A percentile compares a stretch with the other conserved stretches of the same genome.
Evolutionary conservation across 106 monocot species (phyloP).

Genomic region (Dioscorea zingiberensis): DNA sequence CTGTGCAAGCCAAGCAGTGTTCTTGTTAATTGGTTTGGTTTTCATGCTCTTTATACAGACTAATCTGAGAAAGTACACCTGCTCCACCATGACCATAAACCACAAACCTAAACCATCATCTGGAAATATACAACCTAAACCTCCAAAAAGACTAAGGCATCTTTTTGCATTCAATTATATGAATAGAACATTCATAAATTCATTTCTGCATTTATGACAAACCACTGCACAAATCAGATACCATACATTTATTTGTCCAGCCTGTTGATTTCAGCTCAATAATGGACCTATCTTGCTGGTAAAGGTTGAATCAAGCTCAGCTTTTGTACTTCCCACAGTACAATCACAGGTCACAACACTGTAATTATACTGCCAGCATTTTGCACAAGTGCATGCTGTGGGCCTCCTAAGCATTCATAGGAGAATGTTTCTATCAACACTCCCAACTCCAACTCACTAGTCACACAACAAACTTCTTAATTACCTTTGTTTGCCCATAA

Average conservation of each 20-base stretch:
- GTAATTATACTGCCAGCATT: too few species aligned
- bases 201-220: background rate
- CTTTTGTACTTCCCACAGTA: background rate
- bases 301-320: background rate
- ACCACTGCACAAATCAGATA: background rate
- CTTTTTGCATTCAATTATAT: background rate
- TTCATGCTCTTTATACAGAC: background rate
- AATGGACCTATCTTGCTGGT: background rate
- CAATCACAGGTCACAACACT: too few species aligned
- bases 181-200: too few species aligned
- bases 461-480: too few species aligned
- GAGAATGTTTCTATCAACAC: too few species aligned
- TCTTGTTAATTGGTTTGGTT: background rate
- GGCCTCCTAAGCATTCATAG: too few species aligned
- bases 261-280: background rate
- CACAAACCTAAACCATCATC: background rate
- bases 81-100: background rate
- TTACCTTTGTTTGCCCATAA: too few species aligned
- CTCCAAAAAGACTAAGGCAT: background rate
- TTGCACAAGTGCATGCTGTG: too few species aligned
- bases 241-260: background rate
- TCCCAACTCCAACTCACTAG: too few species aligned
- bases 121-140: background rate
- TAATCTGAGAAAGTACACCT: background rate
- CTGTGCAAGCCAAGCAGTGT: background rate